Evolutionary conservation across 1,284 basidiomycete genomes (phyloP).

Genomic region (Cryptococcus sp.): DNA sequence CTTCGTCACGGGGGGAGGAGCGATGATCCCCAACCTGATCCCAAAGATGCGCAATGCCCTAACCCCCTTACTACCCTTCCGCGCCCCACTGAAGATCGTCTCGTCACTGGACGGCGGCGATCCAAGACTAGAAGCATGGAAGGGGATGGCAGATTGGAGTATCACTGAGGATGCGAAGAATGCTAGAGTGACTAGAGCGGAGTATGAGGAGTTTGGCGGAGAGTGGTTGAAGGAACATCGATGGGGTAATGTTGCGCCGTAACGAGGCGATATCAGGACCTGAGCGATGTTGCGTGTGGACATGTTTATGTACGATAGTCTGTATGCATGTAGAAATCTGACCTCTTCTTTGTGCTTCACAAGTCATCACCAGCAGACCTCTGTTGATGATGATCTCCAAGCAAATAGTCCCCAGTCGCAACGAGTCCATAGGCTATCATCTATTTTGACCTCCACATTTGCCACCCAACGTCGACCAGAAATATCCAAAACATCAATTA

Average conservation of each 20-base stretch:
- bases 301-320: too few species aligned
- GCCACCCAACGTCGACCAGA: too few species aligned
- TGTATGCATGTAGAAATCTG: too few species aligned
- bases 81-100: constrained; percentile 66
- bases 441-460: too few species aligned
- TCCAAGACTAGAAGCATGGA: constrained; percentile 80
- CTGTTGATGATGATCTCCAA: too few species aligned
- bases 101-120: constrained; percentile 60
- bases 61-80: constrained; percentile 77
- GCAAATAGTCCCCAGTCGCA: too few species aligned
- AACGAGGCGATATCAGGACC: not conserved
- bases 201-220: constrained; percentile 89
- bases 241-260: constrained; percentile 53
- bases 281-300: too few species aligned
- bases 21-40: constrained; percentile 70
- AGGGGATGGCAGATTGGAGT: constrained; percentile 85
- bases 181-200: constrained; percentile 67
- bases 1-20: constrained; percentile 84
- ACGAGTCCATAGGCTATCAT: too few species aligned
- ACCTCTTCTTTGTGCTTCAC: too few species aligned
- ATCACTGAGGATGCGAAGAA: constrained; percentile 62
- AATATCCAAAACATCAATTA: too few species aligned
- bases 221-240: constrained; percentile 65
- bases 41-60: constrained; percentile 70
- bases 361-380: too few species aligned